Evolutionary conservation across 768 basidiomycete genomes (phyloP).

Genomic region (Tulasnella calospora): DNA sequence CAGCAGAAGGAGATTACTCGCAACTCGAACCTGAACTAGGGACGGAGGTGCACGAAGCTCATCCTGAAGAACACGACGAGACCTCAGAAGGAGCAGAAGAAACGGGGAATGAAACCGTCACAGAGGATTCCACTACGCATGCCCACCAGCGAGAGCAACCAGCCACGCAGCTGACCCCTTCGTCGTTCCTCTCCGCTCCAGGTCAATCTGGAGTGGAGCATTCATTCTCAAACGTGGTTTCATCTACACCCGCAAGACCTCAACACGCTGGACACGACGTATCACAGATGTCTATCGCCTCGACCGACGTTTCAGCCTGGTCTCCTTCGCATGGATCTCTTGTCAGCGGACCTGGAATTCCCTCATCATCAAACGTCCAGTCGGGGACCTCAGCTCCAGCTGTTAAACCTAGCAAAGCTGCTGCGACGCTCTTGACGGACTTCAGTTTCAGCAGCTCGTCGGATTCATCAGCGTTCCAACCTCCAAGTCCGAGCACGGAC

Average conservation of each 20-base stretch:
- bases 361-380: background rate
- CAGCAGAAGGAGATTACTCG: constrained; percentile 65
- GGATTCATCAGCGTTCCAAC: background rate
- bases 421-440: background rate
- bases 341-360: background rate
- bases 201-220: constrained; percentile 14
- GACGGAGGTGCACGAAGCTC: background rate
- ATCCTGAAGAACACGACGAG: background rate
- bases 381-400: background rate
- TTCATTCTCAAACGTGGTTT: constrained; percentile 21
- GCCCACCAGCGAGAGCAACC: background rate
- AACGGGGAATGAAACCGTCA: background rate
- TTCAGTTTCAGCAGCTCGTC: constrained; percentile 8
- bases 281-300: background rate
- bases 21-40: constrained; percentile 31
- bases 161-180: background rate
- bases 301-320: background rate
- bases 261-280: constrained; percentile 14
- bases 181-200: background rate
- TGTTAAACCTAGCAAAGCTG: background rate
- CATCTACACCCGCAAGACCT: constrained; percentile 23
- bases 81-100: constrained; percentile 5
- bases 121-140: background rate
- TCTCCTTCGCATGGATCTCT: constrained; percentile 2
- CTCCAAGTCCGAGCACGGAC: constrained; percentile 7